Percentiles rank a stretch among this genome's conserved stretches.
Evolutionary conservation across 495 filamentous ascomycete species (phyloP).

Genomic region (Sordaria brevicollis): DNA sequence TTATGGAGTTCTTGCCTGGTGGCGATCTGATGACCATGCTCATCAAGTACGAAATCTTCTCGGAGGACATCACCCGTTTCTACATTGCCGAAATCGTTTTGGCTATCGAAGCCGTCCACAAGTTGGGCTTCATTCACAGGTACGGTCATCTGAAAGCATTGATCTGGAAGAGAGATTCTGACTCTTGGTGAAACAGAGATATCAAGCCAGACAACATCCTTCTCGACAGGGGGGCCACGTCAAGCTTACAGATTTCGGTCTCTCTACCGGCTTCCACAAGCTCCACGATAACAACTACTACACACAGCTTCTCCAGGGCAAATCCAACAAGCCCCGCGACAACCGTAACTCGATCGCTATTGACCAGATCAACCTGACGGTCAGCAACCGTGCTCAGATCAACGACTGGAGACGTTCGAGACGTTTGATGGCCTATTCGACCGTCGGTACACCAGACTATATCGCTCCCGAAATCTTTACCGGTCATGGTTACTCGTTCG

Average conservation of each 20-base stretch:
- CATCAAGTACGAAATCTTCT: slow-evolving; percentile 99
- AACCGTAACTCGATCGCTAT: slow-evolving; percentile 87
- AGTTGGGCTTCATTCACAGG: slow-evolving; percentile 97
- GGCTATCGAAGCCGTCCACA: slow-evolving; percentile 96
- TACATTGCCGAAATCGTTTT: slow-evolving; percentile 98
- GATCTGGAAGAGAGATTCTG: background rate
- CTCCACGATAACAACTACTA: slow-evolving; percentile 98
- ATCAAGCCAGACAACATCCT: slow-evolving; percentile 99
- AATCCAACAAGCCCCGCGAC: slow-evolving; percentile 57
- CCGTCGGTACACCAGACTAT: slow-evolving; percentile 96
- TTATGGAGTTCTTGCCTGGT: slow-evolving; percentile 98
- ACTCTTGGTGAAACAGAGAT: slow-evolving; percentile 50
- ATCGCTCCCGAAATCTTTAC: slow-evolving; percentile 98
- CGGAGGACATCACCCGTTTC: slow-evolving; percentile 95
- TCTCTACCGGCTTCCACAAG: slow-evolving; percentile 96
- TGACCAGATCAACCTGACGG: slow-evolving; percentile 96
- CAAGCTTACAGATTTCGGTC: slow-evolving; percentile 96
- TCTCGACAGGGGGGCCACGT: slow-evolving; percentile 92
- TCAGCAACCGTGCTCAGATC: slow-evolving; percentile 91
- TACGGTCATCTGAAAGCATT: slow-evolving; percentile 25
- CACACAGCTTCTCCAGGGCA: slow-evolving; percentile 79
- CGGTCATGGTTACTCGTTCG: slow-evolving; percentile 86
- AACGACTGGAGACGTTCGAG: slow-evolving; percentile 98
- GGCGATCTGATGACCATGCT: slow-evolving; percentile 99
- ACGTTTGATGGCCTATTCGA: slow-evolving; percentile 92